Percentiles rank a stretch among this genome's conserved stretches.
Conservation (phyloP, 148 eudicot species). For the Salicornia ramosissima region DNA sequence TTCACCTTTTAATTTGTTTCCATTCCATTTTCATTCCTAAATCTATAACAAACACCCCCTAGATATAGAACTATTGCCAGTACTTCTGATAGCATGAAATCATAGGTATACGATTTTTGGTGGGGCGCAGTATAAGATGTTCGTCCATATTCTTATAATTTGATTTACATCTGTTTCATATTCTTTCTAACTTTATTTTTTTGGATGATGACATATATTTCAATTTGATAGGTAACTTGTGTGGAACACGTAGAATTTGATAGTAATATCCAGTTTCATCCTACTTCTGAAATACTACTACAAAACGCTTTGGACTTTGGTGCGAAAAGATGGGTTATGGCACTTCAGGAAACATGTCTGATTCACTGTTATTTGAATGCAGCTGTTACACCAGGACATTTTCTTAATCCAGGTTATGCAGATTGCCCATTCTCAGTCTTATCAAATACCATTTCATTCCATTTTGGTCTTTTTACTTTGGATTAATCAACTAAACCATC, state of each 20-base stretch:
- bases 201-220: conserved; percentile 9
- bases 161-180: too few species aligned
- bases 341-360: conserved; percentile 46
- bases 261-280: conserved; percentile 36
- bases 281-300: conserved; percentile 41
- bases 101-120: too few species aligned
- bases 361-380: conserved; percentile 12
- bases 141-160: too few species aligned
- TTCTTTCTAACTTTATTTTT: too few species aligned
- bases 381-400: conserved; percentile 9
- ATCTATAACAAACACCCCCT: too few species aligned
- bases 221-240: conserved; percentile 55
- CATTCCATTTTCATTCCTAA: too few species aligned
- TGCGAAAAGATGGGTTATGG: conserved; percentile 64
- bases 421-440: neutral
- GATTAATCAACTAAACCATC: too few species aligned
- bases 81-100: too few species aligned
- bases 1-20: too few species aligned
- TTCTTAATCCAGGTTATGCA: conserved; percentile 25
- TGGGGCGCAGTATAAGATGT: too few species aligned
- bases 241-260: conserved; percentile 67
- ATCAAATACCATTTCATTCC: neutral
- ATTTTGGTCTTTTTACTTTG: too few species aligned
- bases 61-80: too few species aligned
- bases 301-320: conserved; percentile 57